These are phyloP conservation scores for Saccharum officinarum DNA, from an alignment of 176 grass and related monocot species.

Conservation along the genomic window DNA sequence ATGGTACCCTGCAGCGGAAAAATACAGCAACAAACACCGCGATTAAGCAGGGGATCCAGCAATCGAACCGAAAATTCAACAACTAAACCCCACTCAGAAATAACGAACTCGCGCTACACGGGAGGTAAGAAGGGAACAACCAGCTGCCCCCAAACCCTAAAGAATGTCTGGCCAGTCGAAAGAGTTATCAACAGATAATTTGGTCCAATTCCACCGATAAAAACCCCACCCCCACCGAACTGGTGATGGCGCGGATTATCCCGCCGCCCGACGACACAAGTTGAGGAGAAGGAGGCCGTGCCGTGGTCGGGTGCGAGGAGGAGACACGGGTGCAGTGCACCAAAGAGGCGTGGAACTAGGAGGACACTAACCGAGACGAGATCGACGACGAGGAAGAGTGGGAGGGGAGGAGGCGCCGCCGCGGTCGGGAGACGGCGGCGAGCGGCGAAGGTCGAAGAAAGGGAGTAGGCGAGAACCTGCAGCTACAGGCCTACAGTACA, in stretches of 20 bases:
- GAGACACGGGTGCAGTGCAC: not conserved
- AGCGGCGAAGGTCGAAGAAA: not conserved
- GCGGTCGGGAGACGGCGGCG: not conserved
- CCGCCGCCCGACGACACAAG: not conserved
- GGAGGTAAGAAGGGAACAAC: not conserved
- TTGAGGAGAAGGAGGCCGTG: not conserved
- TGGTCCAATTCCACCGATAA: not conserved
- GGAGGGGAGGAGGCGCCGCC: conserved; percentile 9
- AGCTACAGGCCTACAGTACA: not conserved
- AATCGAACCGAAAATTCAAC: not conserved
- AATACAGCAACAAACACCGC: not conserved
- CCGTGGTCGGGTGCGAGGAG: not conserved
- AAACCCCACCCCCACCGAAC: not conserved
- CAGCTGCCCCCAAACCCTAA: not conserved
- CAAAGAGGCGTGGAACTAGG: not conserved
- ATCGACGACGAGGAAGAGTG: not conserved
- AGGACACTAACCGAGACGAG: conserved; percentile 14
- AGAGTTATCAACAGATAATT: not conserved
- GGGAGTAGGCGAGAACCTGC: not conserved
- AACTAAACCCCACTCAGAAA: not conserved
- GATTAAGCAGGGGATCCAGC: not conserved
- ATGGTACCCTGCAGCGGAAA: conserved; percentile 38
- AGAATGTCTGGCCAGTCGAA: not conserved
- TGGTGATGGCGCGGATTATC: not conserved
- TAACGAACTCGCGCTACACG: not conserved